Percentiles rank a stretch among this genome's conserved stretches.
phyloP scores from a whole-genome alignment of 129 eudicot genomes.

The Flaveria sonorensis region DNA sequence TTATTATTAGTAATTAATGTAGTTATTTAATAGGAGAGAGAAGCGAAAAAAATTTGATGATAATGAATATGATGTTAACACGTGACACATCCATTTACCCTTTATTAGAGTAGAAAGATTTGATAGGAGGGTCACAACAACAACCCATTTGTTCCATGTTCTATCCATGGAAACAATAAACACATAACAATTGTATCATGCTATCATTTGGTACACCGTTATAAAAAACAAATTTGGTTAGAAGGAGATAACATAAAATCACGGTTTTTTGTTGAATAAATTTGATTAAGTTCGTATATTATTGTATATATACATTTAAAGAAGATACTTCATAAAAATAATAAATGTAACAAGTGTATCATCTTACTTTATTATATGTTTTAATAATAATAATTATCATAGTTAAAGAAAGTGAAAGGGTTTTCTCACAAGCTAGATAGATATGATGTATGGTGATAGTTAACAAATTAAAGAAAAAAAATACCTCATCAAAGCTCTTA shows the following conservation, averaged over 20 bases:
- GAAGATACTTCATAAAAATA: not conserved
- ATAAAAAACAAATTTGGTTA: not conserved
- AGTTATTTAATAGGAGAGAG: no score
- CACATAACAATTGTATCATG: not conserved
- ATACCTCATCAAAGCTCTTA: conserved; percentile 78
- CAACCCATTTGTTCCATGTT: no score
- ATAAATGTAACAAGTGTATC: not conserved
- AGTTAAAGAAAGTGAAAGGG: not conserved
- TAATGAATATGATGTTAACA: no score
- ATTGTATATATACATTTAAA: not conserved
- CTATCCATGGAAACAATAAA: not conserved
- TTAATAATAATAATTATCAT: not conserved
- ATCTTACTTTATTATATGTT: not conserved
- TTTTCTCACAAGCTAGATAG: not conserved
- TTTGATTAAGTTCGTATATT: not conserved
- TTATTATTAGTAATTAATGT: no score
- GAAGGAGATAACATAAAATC: not conserved
- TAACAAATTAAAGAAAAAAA: not conserved
- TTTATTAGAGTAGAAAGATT: no score
- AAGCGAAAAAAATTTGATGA: no score
- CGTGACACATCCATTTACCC: no score
- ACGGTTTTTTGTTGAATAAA: not conserved
- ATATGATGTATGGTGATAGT: not conserved
- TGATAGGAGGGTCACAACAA: no score
- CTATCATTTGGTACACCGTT: not conserved